A percentile compares a stretch with the other conserved stretches of the same genome.
Evolutionary conservation across 306 rosid species (phyloP).

Genomic region (Lotus japonicus): DNA sequence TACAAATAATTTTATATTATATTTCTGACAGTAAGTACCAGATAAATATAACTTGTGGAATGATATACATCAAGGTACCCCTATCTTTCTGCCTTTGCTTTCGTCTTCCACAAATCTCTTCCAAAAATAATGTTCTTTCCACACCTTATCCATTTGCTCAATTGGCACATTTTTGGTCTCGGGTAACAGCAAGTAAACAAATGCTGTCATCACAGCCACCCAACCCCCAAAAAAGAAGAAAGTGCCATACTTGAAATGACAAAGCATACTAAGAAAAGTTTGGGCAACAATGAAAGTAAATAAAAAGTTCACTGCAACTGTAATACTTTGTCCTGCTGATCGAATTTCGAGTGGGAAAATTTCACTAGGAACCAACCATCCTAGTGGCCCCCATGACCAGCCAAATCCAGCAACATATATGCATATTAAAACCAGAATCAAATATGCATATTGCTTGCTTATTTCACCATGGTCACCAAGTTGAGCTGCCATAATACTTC

Average conservation of each 20-base stretch:
- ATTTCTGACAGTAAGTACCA: background rate
- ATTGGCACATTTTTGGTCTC: constrained; percentile 59
- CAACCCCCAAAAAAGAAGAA: constrained; percentile 68
- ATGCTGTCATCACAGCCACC: constrained; percentile 52
- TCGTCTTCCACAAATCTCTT: constrained; percentile 34
- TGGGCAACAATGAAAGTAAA: constrained; percentile 64
- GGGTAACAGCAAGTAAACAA: constrained; percentile 46
- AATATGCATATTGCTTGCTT: constrained; percentile 35
- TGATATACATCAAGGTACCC: background rate
- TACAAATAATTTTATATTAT: too few species aligned
- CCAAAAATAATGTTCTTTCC: constrained; percentile 61
- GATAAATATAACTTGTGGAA: background rate
- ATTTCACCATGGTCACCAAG: constrained; percentile 54
- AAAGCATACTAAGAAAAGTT: constrained; percentile 48
- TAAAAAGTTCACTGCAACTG: constrained; percentile 45
- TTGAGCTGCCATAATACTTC: constrained; percentile 40
- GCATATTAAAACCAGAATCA: constrained; percentile 41
- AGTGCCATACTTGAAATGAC: constrained; percentile 51
- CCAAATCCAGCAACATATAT: constrained; percentile 58
- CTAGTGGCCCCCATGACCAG: constrained; percentile 74
- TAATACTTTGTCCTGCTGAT: constrained; percentile 52
- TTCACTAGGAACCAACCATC: constrained; percentile 67
- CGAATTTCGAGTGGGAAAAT: constrained; percentile 55
- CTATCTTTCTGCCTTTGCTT: background rate
- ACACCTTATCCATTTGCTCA: constrained; percentile 53